phyloP scores from a whole-genome alignment of 2,329 filamentous ascomycete species.

The Alternaria conjuncta region DNA sequence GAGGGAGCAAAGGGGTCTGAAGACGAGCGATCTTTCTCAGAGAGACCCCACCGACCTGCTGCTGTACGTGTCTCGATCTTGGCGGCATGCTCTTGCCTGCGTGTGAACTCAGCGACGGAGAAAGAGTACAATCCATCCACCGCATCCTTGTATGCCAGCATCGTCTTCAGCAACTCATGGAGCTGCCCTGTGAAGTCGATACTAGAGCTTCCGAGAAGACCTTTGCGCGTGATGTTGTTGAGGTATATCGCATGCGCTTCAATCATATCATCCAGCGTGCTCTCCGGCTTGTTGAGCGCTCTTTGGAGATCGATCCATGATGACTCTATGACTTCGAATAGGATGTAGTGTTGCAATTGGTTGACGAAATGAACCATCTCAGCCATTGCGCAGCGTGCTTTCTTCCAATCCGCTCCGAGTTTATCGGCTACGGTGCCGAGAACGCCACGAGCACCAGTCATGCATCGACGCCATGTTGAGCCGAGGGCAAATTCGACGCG shows the following conservation, averaged over 20 bases:
- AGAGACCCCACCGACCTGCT: conserved; percentile 69
- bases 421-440: conserved; percentile 76
- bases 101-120: conserved; percentile 92
- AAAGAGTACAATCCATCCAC: conserved; percentile 95
- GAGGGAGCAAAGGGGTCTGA: conserved; percentile 29
- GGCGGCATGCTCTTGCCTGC: conserved; percentile 82
- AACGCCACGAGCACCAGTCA: conserved; percentile 93
- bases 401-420: conserved; percentile 85
- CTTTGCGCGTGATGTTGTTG: conserved; percentile 93
- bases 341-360: conserved; percentile 96
- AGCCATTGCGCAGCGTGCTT: conserved; percentile 82
- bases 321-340: conserved; percentile 97
- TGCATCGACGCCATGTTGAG: conserved; percentile 91
- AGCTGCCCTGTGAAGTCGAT: conserved; percentile 86
- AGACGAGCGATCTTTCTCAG: conserved; percentile 56
- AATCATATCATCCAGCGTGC: conserved; percentile 94
- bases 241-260: conserved; percentile 89
- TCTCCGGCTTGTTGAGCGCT: conserved; percentile 81
- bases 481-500: conserved; percentile 93
- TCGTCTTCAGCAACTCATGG: conserved; percentile 88
- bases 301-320: conserved; percentile 91
- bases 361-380: conserved; percentile 99
- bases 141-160: conserved; percentile 91
- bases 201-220: conserved; percentile 77
- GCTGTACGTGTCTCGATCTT: conserved; percentile 71